Conservation (phyloP, 169 alveolate species). For the Blepharisma undulans region DNA sequence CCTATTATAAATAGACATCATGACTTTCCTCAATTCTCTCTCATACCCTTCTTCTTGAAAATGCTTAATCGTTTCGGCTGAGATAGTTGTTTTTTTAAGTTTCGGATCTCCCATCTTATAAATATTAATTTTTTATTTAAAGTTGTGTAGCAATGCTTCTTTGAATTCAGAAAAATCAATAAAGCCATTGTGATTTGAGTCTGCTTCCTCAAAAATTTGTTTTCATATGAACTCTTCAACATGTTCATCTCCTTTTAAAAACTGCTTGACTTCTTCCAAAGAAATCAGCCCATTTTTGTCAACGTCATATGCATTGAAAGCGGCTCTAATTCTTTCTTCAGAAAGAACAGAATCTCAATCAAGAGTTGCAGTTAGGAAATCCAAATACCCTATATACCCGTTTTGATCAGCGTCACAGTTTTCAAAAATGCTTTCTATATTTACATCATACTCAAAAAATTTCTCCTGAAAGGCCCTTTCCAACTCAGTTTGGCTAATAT, state of each 20-base stretch:
- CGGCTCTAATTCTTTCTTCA: background rate
- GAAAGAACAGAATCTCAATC: conserved; percentile 16
- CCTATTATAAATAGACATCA: background rate
- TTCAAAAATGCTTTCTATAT: background rate
- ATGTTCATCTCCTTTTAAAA: background rate
- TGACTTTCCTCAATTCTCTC: background rate
- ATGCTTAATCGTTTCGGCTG: background rate
- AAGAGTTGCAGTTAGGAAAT: background rate
- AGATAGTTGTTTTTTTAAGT: background rate
- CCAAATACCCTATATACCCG: background rate
- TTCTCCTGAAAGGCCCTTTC: background rate
- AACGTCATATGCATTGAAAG: background rate
- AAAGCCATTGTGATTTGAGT: background rate
- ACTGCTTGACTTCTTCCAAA: background rate
- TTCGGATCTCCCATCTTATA: background rate
- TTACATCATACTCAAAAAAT: background rate
- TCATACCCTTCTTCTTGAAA: background rate
- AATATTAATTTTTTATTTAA: too few relatives aligned
- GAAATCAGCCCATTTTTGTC: conserved; percentile 18
- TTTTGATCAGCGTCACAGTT: background rate
- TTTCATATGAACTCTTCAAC: background rate
- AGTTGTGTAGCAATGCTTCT: background rate
- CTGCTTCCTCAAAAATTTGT: background rate
- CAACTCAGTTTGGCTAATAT: background rate
- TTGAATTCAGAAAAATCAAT: conserved; percentile 1